Base-by-base conservation (phyloP, 2,329 filamentous ascomycete species). In the Aspergillus sp. region DNA sequence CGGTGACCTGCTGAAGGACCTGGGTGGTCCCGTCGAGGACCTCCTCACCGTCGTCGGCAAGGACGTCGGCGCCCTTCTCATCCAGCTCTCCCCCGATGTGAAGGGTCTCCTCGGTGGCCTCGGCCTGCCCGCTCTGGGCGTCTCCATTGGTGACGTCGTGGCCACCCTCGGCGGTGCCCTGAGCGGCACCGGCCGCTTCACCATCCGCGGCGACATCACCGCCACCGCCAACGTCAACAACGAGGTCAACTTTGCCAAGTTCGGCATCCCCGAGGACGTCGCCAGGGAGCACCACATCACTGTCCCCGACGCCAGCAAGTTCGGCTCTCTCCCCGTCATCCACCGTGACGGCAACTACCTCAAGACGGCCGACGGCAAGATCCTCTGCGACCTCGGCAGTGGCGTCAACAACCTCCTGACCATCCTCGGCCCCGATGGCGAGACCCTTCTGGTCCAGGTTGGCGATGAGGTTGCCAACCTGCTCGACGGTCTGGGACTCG, bases 401-500 rank as follows among this genome's bases (percentile, higher is more conserved):
- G 58, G 67, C 11, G 45, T 66, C 50, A 53, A 69, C n/a, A 54
- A 54, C 35, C 62, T 68, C 24, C 60, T 71, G 40, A 68, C 63
- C 44, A 64, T 68, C 49, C 58, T 66, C 46, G 60, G 63, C 35
- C 55, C 64, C 55, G 65, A 69, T 35, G 60, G 52, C 13, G 56
- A 59, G 51, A 61, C 58, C 55, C 65, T 71, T 36, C 63, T 69
- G 45, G 60, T 69, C 48, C 47, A 60, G 47, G 66, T 69, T 47
- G 61, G 63, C 56, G 55, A 65, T 35, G 53, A 58, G 22, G 59
- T 69, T 19, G 53, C 61, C 41, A 59, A 55, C 43, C 62, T 68
- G 42, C 52, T 69, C 17, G 59, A 60, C 17, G 60, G 64, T 20
- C 63, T 69, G 16, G 60, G 65, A 43, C 67, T 68, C 45, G 61